These are phyloP conservation scores for Kwoniella europaea DNA, from an alignment of 768 basidiomycete genomes.

Conservation along the genomic window DNA sequence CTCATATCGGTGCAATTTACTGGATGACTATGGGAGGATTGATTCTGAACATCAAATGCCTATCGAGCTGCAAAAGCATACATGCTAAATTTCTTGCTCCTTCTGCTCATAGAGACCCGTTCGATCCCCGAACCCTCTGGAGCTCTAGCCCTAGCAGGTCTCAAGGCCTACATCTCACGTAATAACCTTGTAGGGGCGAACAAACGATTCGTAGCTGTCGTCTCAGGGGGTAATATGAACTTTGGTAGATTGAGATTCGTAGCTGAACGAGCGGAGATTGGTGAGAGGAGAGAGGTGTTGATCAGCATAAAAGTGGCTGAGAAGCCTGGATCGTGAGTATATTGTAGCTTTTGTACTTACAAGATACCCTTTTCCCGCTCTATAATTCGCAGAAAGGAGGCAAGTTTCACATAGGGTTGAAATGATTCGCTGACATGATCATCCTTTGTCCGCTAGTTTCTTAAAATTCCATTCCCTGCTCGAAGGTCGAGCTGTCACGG, in stretches of 20 bases:
- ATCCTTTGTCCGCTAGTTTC: no score
- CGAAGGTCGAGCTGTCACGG: slow-evolving; percentile 88
- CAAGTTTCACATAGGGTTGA: no score
- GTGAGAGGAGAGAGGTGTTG: slow-evolving; percentile 91
- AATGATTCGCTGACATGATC: no score
- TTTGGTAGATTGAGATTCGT: slow-evolving; percentile 95
- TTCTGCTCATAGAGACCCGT: slow-evolving; percentile 72
- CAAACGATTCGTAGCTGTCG: slow-evolving; percentile 85
- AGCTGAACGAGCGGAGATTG: slow-evolving; percentile 96
- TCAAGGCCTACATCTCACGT: slow-evolving; percentile 82
- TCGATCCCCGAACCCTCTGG: slow-evolving; percentile 97
- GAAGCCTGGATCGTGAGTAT: slow-evolving; percentile 80
- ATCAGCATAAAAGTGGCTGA: slow-evolving; percentile 95
- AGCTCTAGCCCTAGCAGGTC: slow-evolving; percentile 85
- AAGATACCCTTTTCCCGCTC: no score
- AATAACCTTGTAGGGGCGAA: slow-evolving; percentile 81
- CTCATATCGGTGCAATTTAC: no score
- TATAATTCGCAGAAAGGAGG: no score
- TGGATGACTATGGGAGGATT: no score
- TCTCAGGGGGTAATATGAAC: slow-evolving; percentile 99
- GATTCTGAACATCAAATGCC: no score
- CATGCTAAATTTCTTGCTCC: no score
- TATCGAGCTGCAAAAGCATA: no score
- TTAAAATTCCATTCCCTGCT: slow-evolving; percentile 81
- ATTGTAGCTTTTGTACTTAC: no score